Evolutionary conservation across 2,329 filamentous ascomycete genomes (phyloP), one percentile per base, ranked within the genome.

Genomic region (Paracorniculantispora psalliotae): DNA sequence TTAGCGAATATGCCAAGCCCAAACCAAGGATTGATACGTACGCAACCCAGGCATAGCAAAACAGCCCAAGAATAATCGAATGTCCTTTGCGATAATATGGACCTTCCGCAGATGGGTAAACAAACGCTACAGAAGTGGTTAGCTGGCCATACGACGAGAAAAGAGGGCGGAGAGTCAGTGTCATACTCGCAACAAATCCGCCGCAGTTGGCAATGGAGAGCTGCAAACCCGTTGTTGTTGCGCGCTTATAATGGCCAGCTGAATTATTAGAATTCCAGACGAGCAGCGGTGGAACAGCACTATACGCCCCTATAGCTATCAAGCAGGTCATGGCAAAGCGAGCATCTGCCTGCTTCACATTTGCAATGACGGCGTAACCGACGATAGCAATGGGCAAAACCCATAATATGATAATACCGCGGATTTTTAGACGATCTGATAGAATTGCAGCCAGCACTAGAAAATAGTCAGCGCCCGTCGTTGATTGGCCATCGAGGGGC

Each of bases 191-290:
- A 2, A 89, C 84, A 63, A 89, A 87, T 0, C 86, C 86, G 48
- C 86, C 86, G 8, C 79, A 81, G 63, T 90, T 89, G 0, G 86
- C 86, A 63, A 89, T 82, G 1, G 82, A 81, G 26, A 89, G 74
- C 69, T 89, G 86, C 64, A 89, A 65, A 0, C 82, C 87, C 1
- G 81, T 82, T 0, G 86, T 86, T 0, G 86, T 89, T 0, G 87
- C 86, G 15, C 87, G 75, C 69, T 89, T 90, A 67, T 89, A 89
- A 67, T 90, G 86, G 0, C 83, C 85, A 0, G 85, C 84, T 0
- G 81, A 85, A 67, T 89, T 89, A 67, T 88, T 88, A 2, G 82
- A 82, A 62, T 85, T 81, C 85, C 86, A 89, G 1, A 81, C 85
- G 10, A 89, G 72, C 3, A 87, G 80, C 19, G 80, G 82, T 0